These are phyloP conservation scores for Acacia concinna DNA, from an alignment of 331 rosid species.

Conservation along the genomic window DNA sequence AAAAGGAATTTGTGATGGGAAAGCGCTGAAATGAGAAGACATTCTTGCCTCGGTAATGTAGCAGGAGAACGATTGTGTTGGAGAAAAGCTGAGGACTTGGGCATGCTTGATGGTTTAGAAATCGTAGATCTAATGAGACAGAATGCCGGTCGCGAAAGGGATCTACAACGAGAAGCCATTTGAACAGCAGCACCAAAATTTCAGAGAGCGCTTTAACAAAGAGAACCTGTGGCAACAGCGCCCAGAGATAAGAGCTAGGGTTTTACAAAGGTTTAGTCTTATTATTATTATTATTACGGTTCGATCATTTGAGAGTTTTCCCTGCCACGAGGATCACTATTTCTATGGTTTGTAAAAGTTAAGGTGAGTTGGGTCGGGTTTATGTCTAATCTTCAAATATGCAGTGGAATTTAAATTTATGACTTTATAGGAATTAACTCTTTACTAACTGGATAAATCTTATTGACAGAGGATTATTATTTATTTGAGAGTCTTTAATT, in stretches of 20 bases:
- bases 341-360: too few relatives aligned
- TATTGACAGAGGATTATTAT: too few relatives aligned
- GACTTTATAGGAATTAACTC: too few relatives aligned
- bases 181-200: not conserved
- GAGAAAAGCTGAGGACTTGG: constrained; percentile 10
- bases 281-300: not conserved
- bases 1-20: not conserved
- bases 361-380: too few relatives aligned
- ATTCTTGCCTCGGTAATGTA: not conserved
- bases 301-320: too few relatives aligned
- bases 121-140: constrained; percentile 56
- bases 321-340: too few relatives aligned
- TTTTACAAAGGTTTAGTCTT: not conserved
- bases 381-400: too few relatives aligned
- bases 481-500: too few relatives aligned
- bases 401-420: too few relatives aligned
- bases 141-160: constrained; percentile 61
- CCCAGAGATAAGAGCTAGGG: not conserved
- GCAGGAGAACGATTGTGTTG: not conserved
- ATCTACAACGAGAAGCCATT: constrained; percentile 87
- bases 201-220: not conserved
- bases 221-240: not conserved
- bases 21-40: not conserved
- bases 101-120: constrained; percentile 38
- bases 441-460: too few relatives aligned